phyloP scores from a whole-genome alignment of 2,329 filamentous ascomycete genomes.

The Hyphodiscus sp. region DNA sequence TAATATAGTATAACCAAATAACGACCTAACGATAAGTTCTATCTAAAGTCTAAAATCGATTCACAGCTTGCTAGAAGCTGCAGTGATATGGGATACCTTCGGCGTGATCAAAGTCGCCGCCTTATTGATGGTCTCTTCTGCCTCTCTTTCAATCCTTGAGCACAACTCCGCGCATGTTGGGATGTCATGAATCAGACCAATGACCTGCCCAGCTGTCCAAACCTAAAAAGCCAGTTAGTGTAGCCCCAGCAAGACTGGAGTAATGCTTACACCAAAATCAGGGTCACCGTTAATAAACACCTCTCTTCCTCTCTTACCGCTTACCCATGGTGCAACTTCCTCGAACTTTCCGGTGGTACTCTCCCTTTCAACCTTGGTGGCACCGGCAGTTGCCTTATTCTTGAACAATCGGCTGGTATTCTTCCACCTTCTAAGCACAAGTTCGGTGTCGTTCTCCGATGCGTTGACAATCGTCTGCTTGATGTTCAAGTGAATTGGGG shows the following conservation, averaged over 20 bases:
- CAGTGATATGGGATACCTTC: slow-evolving; percentile 50
- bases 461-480: slow-evolving; percentile 88
- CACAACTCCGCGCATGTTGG: slow-evolving; percentile 67
- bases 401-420: slow-evolving; percentile 86
- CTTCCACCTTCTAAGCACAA: slow-evolving; percentile 83
- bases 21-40: neutral
- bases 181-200: slow-evolving; percentile 79
- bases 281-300: slow-evolving; percentile 90
- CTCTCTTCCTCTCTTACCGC: slow-evolving; percentile 81
- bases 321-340: slow-evolving; percentile 81
- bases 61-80: slow-evolving; percentile 46
- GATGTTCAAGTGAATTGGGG: slow-evolving; percentile 87
- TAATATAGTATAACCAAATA: no score
- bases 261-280: slow-evolving; percentile 70
- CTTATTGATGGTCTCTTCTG: slow-evolving; percentile 57
- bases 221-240: slow-evolving; percentile 47
- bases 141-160: slow-evolving; percentile 70
- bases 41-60: slow-evolving; percentile 6
- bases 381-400: slow-evolving; percentile 81
- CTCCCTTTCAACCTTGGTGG: slow-evolving; percentile 75
- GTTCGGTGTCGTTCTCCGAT: slow-evolving; percentile 82
- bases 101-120: slow-evolving; percentile 47
- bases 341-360: slow-evolving; percentile 81
- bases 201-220: slow-evolving; percentile 96
- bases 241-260: slow-evolving; percentile 1